These are phyloP conservation scores for Penicillium odoratum DNA, from an alignment of 495 filamentous ascomycete genomes.

Conservation along the genomic window DNA sequence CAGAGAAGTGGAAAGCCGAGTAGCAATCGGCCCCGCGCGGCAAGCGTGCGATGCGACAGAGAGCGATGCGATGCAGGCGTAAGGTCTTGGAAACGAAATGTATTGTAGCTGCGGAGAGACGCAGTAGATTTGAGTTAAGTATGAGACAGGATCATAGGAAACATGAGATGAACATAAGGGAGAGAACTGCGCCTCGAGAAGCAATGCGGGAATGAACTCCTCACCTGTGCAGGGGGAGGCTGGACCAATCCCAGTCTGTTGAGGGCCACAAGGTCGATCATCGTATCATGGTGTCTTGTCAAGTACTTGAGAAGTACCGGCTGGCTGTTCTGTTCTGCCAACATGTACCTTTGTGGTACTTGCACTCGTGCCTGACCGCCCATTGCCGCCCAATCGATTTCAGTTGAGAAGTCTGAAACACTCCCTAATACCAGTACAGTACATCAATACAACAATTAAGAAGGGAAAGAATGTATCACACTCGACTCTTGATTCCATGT, in stretches of 20 bases:
- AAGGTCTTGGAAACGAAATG: slow-evolving; percentile 6
- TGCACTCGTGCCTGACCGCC: slow-evolving; percentile 19
- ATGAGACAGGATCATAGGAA: slow-evolving; percentile 3
- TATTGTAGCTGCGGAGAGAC: slow-evolving; percentile 7
- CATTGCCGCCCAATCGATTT: slow-evolving; percentile 14
- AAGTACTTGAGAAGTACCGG: slow-evolving; percentile 4
- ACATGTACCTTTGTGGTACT: not conserved
- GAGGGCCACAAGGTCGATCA: slow-evolving; percentile 11
- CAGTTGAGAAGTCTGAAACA: slow-evolving; percentile 4
- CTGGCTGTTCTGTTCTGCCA: not conserved
- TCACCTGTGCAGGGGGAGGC: slow-evolving; percentile 27
- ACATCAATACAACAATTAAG: not conserved
- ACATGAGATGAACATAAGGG: not conserved
- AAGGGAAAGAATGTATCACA: not conserved
- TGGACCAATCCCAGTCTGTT: slow-evolving; percentile 29
- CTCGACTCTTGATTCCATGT: not conserved
- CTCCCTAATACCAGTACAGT: not conserved
- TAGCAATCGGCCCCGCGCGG: slow-evolving; percentile 22
- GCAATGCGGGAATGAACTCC: slow-evolving; percentile 25
- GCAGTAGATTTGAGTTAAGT: slow-evolving; percentile 10
- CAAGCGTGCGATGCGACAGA: slow-evolving; percentile 24
- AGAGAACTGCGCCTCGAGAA: slow-evolving; percentile 19
- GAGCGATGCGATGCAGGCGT: slow-evolving; percentile 15
- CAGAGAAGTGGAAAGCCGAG: slow-evolving; percentile 6
- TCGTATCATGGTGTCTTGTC: slow-evolving; percentile 1